Base-by-base conservation (phyloP, 352 stramenopile genomes). In the Pythium chondricola region DNA sequence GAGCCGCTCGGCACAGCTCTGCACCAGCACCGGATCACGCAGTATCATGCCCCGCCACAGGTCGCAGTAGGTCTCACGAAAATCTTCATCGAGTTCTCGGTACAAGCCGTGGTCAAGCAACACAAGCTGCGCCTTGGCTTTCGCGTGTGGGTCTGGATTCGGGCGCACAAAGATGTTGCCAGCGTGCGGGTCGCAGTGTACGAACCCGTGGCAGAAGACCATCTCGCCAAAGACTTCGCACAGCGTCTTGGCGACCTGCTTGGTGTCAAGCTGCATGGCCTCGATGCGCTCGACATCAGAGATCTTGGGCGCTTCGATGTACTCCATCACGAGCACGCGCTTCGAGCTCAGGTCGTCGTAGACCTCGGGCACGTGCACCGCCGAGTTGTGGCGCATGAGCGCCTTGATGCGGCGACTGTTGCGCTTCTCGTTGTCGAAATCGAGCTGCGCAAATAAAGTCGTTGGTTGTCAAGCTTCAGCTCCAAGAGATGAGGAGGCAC, bases 31-130 rank as follows among this genome's bases (percentile, higher is more conserved):
- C 18, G 77, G 72, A 63, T 98, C 88, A 17, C 87, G 85, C 50
- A 98, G 71, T 6, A 98, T 73, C 49, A 98, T 93, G 11, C 84
- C 85, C 50, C 87, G 83, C 96, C 96, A 99, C 27, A 99, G 65
- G 41, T 94, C 72, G 33, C 92, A 97, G 69, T 98, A 98, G 1
- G 83, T 83, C 31, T 95, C 74, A 24, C 95, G 89, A 66, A 99
- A 98, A 18, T 89, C 66, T 26, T 81, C 69, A 44, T 98, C 93
- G 16, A 99, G 68, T 29, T 94, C 71, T 17, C 95, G 83, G 49
- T 99, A 99, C 4, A 99, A 67, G 17, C 96, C 96, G 62, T 99
- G 96, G 69, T 99, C 96, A 2, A 98, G 76, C 10, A 99, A 67
- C 32, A 98, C 95, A 22, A 99, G 72, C 71, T 98, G 83, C 14